Evolutionary conservation across 2,329 filamentous ascomycete species (phyloP).

Genomic region (Cladophialophora exuberans): DNA sequence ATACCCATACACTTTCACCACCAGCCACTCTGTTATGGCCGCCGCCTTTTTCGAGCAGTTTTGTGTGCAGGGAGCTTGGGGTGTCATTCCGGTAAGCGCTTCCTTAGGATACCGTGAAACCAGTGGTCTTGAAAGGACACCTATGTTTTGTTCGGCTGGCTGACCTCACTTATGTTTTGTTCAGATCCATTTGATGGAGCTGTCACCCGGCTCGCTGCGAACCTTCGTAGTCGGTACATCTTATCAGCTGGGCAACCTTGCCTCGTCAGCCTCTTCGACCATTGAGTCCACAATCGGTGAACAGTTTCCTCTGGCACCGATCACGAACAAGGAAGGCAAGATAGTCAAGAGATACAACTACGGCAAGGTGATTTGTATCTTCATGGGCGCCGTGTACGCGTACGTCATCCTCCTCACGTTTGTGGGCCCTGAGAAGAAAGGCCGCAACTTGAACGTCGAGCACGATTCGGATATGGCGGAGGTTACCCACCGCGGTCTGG

Average conservation of each 20-base stretch:
- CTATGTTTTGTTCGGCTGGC: too few relatives aligned
- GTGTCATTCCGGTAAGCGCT: too few relatives aligned
- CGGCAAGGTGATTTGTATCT: constrained; percentile 84
- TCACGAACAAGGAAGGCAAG: constrained; percentile 47
- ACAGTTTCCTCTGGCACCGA: constrained; percentile 68
- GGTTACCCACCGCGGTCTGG: constrained; percentile 36
- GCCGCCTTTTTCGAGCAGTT: constrained; percentile 85
- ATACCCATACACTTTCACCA: constrained; percentile 79
- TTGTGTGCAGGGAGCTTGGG: constrained; percentile 77
- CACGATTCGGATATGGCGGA: constrained; percentile 52
- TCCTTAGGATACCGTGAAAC: too few relatives aligned
- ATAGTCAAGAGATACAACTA: constrained; percentile 65
- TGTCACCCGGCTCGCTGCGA: constrained; percentile 62
- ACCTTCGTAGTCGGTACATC: constrained; percentile 66
- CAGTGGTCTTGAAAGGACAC: too few relatives aligned
- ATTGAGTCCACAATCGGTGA: constrained; percentile 78
- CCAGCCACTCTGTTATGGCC: constrained; percentile 67
- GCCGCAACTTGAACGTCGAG: constrained; percentile 51
- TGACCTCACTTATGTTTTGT: too few relatives aligned
- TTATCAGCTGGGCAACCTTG: constrained; percentile 68
- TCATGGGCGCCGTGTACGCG: constrained; percentile 80
- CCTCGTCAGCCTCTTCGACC: constrained; percentile 66
- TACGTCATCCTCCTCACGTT: constrained; percentile 59
- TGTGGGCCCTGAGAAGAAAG: constrained; percentile 53
- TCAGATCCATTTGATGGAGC: constrained; percentile 68